These are phyloP conservation scores for Trichoderma harzianum DNA, from an alignment of 2,329 filamentous ascomycete species.

Conservation along the genomic window DNA sequence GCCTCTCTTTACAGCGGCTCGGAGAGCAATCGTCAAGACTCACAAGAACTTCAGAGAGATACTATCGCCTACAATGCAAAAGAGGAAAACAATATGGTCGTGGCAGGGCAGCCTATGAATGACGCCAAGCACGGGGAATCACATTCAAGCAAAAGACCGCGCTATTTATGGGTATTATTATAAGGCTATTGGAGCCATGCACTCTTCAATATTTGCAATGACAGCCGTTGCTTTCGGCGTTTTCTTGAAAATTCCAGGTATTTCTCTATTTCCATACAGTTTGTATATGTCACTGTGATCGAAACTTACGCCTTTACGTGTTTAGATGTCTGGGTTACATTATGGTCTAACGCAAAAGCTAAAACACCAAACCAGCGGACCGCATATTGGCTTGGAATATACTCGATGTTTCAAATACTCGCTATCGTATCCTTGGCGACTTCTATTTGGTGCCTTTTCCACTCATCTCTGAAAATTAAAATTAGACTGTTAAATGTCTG, in stretches of 20 bases:
- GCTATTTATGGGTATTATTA: neutral
- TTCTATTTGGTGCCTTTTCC: neutral
- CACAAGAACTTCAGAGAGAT: neutral
- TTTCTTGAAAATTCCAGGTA: neutral
- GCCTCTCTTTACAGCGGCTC: neutral
- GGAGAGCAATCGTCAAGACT: neutral
- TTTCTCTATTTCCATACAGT: neutral
- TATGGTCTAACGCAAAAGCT: neutral
- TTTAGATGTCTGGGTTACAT: neutral
- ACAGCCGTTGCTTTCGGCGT: neutral
- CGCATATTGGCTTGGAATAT: neutral
- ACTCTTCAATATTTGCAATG: neutral
- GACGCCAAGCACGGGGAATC: neutral
- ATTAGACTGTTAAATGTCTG: neutral
- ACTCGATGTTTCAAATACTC: neutral
- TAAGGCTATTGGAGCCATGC: neutral
- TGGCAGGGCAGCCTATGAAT: neutral
- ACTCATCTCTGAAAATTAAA: neutral
- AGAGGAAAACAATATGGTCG: neutral
- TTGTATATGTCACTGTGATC: neutral
- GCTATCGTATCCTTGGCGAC: neutral
- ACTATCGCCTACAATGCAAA: neutral
- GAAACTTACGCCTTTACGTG: neutral
- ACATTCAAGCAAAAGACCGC: neutral
- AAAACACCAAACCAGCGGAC: neutral